Base-by-base conservation (phyloP, 108 stramenopile species). In the Cyclotella atomus region DNA sequence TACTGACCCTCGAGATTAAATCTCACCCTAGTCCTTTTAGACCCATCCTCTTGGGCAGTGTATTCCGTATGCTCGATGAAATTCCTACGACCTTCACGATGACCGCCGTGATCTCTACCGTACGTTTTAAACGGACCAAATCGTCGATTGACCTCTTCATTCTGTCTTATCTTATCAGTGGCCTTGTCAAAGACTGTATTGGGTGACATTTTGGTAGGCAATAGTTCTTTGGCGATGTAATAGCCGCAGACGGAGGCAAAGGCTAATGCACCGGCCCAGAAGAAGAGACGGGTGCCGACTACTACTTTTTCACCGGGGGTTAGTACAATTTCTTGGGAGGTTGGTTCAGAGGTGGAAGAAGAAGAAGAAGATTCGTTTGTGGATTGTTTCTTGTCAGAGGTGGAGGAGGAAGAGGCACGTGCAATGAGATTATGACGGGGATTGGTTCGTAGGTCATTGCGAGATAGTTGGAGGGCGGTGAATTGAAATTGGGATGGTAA, bases 61-160 rank as follows among this genome's bases (percentile, higher is more conserved):
- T 97, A 96, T 59, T 96, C 83, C 28, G 95, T 94, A 78, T 97
- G 95, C 71, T 98, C 96, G 35, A 98, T 88, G 70, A 97, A 97
- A 72, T 97, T 97, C 10, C 97, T 84, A 10, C 97, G 88, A 24
- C 97, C 97, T 75, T 97, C 97, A 10, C 96, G 95, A 71, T 92
- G 92, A 8, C 96, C 95, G 61, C 95, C 94, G 64, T 91, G 90
- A 87, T 97, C 97, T 33, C 94, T 81, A 4, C 97, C 97, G 76
- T 97, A 98, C n/a, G 82, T 95, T 74, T 97, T 97, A 71, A 98
- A 65, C 0, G 72, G 60, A 16, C 97, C 97, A 76, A 91, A 98
- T 41, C 87, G 85, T 33, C 86, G 86, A 38, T 69, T 65, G 30
- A 97, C 93, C 66, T 95, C 82, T 12, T 75, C 68, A 71, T 95